Evolutionary conservation across 495 filamentous ascomycete species (phyloP).

Genomic region (Schizothecium vesticola): DNA sequence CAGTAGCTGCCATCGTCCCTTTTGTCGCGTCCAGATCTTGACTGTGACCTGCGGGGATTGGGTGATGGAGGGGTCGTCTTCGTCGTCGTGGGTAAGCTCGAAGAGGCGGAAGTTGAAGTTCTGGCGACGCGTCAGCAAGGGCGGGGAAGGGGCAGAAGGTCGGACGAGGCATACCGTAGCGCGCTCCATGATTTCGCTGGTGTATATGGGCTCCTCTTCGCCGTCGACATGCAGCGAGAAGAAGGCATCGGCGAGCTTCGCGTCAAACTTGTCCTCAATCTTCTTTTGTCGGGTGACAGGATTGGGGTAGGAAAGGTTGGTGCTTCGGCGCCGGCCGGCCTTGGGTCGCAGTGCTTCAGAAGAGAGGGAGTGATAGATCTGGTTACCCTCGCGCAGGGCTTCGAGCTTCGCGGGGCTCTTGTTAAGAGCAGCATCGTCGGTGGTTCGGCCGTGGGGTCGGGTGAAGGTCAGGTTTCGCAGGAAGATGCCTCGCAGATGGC

Average conservation of each 20-base stretch:
- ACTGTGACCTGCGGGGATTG: conserved; percentile 59
- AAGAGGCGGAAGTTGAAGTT: conserved; percentile 89
- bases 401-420: conserved; percentile 66
- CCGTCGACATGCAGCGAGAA: conserved; percentile 73
- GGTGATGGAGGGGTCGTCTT: conserved; percentile 59
- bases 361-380: conserved; percentile 64
- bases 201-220: conserved; percentile 70
- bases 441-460: conserved; percentile 62
- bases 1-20: conserved; percentile 56
- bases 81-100: conserved; percentile 64
- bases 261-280: conserved; percentile 65
- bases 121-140: conserved; percentile 22
- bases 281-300: conserved; percentile 66
- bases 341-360: conserved; percentile 57
- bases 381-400: conserved; percentile 47
- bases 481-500: conserved; percentile 82
- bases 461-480: conserved; percentile 75
- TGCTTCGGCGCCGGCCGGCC: conserved; percentile 59
- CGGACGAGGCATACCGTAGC: conserved; percentile 50
- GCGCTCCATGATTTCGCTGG: conserved; percentile 75
- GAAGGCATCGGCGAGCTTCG: conserved; percentile 79
- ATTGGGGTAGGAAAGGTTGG: conserved; percentile 61
- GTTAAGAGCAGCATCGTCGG: conserved; percentile 80
- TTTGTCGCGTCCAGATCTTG: conserved; percentile 70
- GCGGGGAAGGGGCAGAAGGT: neutral